Percentiles rank a stretch among this genome's conserved stretches.
phyloP scores from a whole-genome alignment of 2,329 filamentous ascomycete species.

The Ustulina deusta region DNA sequence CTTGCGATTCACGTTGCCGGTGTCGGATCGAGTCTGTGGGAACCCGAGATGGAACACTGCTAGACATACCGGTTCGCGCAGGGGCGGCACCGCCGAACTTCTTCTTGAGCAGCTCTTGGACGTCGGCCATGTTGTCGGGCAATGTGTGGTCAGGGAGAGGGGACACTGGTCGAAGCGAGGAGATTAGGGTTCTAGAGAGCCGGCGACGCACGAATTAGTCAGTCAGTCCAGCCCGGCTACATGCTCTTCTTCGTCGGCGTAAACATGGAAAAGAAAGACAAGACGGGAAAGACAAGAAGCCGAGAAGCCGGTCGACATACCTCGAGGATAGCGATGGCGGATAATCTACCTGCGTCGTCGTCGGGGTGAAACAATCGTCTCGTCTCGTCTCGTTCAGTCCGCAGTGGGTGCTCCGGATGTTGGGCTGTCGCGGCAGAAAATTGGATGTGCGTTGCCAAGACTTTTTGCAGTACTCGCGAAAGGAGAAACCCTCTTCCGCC shows the following conservation, averaged over 20 bases:
- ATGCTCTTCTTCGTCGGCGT: too few relatives aligned
- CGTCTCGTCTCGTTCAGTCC: slow-evolving; percentile 17
- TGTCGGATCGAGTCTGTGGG: slow-evolving; percentile 23
- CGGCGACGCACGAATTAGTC: slow-evolving; percentile 27
- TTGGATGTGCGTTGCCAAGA: slow-evolving; percentile 51
- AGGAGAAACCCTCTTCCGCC: slow-evolving; percentile 52
- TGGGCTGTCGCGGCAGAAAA: slow-evolving; percentile 44
- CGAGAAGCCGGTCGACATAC: slow-evolving; percentile 15
- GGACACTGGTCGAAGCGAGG: slow-evolving; percentile 24
- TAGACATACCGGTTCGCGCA: slow-evolving; percentile 51
- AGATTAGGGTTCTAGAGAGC: slow-evolving; percentile 39
- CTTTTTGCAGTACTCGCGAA: slow-evolving; percentile 46
- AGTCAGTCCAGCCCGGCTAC: slow-evolving; percentile 10
- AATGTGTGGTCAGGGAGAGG: slow-evolving; percentile 31
- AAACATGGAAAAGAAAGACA: background rate
- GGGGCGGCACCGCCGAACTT: slow-evolving; percentile 53
- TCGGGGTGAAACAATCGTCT: slow-evolving; percentile 30
- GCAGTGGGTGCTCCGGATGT: slow-evolving; percentile 33
- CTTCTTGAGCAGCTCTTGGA: slow-evolving; percentile 58
- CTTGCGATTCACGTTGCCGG: slow-evolving; percentile 28
- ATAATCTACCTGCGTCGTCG: slow-evolving; percentile 17
- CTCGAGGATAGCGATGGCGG: slow-evolving; percentile 23
- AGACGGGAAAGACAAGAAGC: background rate
- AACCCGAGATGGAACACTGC: background rate
- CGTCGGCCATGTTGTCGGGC: slow-evolving; percentile 51